Conservation (phyloP, 2,329 filamentous ascomycete genomes). For the Nigrospora oryzae region DNA sequence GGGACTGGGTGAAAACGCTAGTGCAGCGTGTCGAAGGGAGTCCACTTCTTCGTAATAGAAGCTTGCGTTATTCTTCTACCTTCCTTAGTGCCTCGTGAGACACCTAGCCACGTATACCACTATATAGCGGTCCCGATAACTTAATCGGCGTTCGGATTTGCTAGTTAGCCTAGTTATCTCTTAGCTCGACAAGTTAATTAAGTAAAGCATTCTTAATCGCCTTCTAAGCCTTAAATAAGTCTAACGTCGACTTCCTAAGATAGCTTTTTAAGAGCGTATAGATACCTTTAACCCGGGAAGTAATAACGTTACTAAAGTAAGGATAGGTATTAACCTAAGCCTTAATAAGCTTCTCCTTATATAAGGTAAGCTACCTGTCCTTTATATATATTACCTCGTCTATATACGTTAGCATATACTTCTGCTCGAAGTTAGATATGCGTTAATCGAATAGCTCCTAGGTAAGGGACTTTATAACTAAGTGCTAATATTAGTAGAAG, state of each 20-base stretch:
- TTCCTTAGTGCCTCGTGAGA: conserved; percentile 10
- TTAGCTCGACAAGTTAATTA: conserved; percentile 10
- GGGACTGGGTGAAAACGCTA: conserved; percentile 5
- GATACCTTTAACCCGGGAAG: conserved; percentile 8
- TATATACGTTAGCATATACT: conserved; percentile 7
- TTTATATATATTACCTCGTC: conserved; percentile 12
- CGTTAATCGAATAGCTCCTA: conserved; percentile 8
- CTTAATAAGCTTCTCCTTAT: conserved; percentile 13
- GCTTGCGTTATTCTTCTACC: conserved; percentile 7
- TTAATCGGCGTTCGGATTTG: conserved; percentile 7
- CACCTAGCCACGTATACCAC: conserved; percentile 7
- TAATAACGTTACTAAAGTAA: conserved; percentile 11
- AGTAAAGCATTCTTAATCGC: conserved; percentile 8
- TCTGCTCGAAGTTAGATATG: conserved; percentile 6
- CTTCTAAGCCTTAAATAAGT: conserved; percentile 11
- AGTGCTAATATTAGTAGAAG: conserved; percentile 11
- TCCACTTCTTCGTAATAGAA: conserved; percentile 2
- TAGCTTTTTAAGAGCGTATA: conserved; percentile 7
- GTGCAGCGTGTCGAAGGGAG: conserved; percentile 4
- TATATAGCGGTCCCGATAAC: conserved; percentile 6
- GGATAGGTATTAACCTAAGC: conserved; percentile 9
- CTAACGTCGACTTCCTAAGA: conserved; percentile 6
- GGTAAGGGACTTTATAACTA: conserved; percentile 7
- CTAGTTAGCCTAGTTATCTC: conserved; percentile 6
- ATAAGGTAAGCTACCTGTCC: conserved; percentile 8